Base-by-base conservation (phyloP, 202 grass and related monocot species). In the Carex sylvatica region DNA sequence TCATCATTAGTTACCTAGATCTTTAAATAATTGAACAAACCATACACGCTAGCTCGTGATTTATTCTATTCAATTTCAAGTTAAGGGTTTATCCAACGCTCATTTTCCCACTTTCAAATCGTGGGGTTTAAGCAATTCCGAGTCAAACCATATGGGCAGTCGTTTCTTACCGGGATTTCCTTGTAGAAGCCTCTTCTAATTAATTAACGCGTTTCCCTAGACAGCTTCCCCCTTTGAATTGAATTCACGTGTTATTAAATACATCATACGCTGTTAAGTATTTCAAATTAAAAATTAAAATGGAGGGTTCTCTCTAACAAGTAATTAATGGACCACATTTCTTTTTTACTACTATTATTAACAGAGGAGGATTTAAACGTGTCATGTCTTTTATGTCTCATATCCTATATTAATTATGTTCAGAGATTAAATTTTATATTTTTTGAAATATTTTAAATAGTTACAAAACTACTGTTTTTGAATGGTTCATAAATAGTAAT, bases 121-220 rank as follows among this genome's bases (percentile, higher is more conserved):
- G 49, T 33, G 22, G 24, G 13, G 3, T 74, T 74, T 23, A 5
- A 30, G 71, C 44, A 54, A 54, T 74, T 54, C 47, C 5, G 47
- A 16, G 70, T 74, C 71, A 74, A 74, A 74, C 13, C 31, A 74
- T 51, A 26, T 2, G 71, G 23, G 71, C 71, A 31, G 71, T 74
- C 16, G 71, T 55, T 54, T 54, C 23, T 74, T 16, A 74, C 70
- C 70, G 44, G 20, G 22, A 51, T 74, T 52, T 74, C 22, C 46
- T 4, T 0, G 65, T 20, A 75, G 71, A 31, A 74, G 26, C 13
- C 4, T 33, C 22, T 54, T 70, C 64, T 15, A 36, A 70, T 33
- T 33, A 2, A 1, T 58, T 75, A 76, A 58, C 52, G 73, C 73
- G 73, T 77, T 77, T 56, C 16, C 56, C 6, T 58, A 12, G 51